Base-by-base conservation (phyloP, 371 early-diverging fungal species). In the Pancytospora philotis region DNA sequence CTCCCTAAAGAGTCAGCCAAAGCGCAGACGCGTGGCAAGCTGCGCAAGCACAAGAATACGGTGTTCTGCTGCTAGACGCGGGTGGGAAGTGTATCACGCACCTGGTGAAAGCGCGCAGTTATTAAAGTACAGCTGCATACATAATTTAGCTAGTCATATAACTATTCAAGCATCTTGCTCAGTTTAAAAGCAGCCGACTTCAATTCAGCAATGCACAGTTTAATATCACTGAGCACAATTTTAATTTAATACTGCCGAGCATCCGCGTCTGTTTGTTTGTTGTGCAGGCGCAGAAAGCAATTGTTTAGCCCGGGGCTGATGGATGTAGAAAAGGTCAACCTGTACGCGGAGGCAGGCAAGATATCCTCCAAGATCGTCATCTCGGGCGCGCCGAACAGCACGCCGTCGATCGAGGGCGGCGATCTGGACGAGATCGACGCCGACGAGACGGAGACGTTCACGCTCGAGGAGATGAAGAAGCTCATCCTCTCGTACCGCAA, bases 361-460 rank as follows among this genome's bases (percentile, higher is more conserved):
- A 64, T 79, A 28, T 53, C 72, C 8, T 60, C 77, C 34, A 61
- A 50, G 16, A 72, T 81, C 34, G 73, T 67, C 35, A 71, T 81
- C 53, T 37, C 74, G 27, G 81, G 81, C 3, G 75, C 73, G n/a
- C 81, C 81, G 4, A 69, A 79, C 48, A 65, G 76, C 39, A 39
- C 60, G 10, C 59, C 63, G 28, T 64, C 66, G 48, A 52, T 58
- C 28, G 30, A 74, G 28, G 64, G 59, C 27, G 62, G 56, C 37
- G 55, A 77, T 64, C 36, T 72, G 19, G 85, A 81, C 75, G 82
- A 80, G 31, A 73, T 85, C 25, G 83, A 84, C 72, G 84, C 80
- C 51, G 71, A 75, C 62, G 82, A 84, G 39, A 84, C 85, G 53
- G 89, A 89, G 60, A 87, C 88, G 8, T 89, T 89, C 72, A 88